Conservation (phyloP, 495 filamentous ascomycete genomes). For the Paragyromitra xinjiangensis region DNA sequence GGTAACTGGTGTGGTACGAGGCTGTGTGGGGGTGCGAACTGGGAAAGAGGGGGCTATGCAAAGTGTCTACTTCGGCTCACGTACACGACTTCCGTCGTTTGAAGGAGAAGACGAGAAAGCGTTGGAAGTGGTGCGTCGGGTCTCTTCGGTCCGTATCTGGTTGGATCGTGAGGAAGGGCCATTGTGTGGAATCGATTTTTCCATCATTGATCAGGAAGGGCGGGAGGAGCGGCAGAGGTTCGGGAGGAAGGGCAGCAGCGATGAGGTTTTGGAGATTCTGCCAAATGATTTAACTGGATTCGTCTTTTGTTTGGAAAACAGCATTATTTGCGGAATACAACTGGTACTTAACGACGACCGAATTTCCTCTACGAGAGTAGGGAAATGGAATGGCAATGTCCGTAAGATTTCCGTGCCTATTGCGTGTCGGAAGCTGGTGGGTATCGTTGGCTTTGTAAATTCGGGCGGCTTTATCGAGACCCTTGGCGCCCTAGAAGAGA, state of each 20-base stretch:
- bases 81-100: not conserved
- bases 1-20: conserved; percentile 56
- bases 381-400: conserved; percentile 54
- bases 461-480: conserved; percentile 58
- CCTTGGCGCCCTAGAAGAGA: conserved; percentile 57
- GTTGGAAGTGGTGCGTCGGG: conserved; percentile 29
- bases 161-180: conserved; percentile 52
- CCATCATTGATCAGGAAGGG: conserved; percentile 28
- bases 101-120: conserved; percentile 29
- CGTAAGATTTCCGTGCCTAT: conserved; percentile 53
- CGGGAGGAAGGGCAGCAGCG: conserved; percentile 51
- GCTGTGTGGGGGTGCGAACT: conserved; percentile 55
- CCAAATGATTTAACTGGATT: conserved; percentile 55
- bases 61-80: conserved; percentile 56
- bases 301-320: conserved; percentile 54
- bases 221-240: conserved; percentile 26
- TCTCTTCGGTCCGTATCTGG: conserved; percentile 52
- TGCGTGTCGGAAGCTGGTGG: conserved; percentile 53
- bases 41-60: conserved; percentile 52
- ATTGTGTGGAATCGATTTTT: conserved; percentile 55
- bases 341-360: conserved; percentile 50
- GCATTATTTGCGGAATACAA: conserved; percentile 55
- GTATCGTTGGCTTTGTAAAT: conserved; percentile 58
- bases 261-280: conserved; percentile 31
- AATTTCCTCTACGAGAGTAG: conserved; percentile 43